Evolutionary conservation across 2,329 filamentous ascomycete species (phyloP).

Genomic region (Ramularia endophylla): DNA sequence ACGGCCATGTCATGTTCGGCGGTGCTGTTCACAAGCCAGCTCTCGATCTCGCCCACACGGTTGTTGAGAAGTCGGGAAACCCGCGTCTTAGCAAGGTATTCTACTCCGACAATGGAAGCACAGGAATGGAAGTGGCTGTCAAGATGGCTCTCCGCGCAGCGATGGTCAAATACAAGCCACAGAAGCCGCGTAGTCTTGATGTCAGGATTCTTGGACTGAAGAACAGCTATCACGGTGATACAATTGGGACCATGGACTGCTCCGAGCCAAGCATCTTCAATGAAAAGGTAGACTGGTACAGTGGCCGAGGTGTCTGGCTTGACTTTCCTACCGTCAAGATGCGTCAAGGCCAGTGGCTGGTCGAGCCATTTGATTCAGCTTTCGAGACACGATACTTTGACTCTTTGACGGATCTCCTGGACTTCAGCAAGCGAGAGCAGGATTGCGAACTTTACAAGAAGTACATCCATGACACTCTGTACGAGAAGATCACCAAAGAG

Average conservation of each 20-base stretch:
- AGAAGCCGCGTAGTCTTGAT: conserved; percentile 41
- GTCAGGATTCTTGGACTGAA: conserved; percentile 68
- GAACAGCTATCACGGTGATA: conserved; percentile 82
- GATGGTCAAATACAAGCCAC: conserved; percentile 53
- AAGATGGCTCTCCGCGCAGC: conserved; percentile 78
- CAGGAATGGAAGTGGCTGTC: conserved; percentile 74
- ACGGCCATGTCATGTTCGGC: conserved; percentile 86
- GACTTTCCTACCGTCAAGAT: conserved; percentile 69
- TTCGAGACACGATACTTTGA: conserved; percentile 36
- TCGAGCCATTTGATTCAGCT: conserved; percentile 49
- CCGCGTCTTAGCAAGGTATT: conserved; percentile 66
- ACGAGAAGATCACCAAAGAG: conserved; percentile 43
- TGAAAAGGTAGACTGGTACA: conserved; percentile 80
- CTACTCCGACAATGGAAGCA: conserved; percentile 79
- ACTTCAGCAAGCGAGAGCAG: conserved; percentile 38
- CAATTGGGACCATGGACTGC: conserved; percentile 82
- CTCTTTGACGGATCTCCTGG: conserved; percentile 54
- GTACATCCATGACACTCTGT: conserved; percentile 40
- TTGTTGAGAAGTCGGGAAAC: conserved; percentile 57
- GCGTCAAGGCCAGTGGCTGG: conserved; percentile 58
- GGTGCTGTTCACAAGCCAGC: conserved; percentile 74
- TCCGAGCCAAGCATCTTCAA: conserved; percentile 73
- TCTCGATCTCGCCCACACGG: conserved; percentile 58
- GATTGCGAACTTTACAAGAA: conserved; percentile 19
- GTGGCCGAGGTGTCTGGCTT: conserved; percentile 71